Evolutionary conservation across 306 rosid genomes (phyloP).

Genomic region (Rosa lucieae): DNA sequence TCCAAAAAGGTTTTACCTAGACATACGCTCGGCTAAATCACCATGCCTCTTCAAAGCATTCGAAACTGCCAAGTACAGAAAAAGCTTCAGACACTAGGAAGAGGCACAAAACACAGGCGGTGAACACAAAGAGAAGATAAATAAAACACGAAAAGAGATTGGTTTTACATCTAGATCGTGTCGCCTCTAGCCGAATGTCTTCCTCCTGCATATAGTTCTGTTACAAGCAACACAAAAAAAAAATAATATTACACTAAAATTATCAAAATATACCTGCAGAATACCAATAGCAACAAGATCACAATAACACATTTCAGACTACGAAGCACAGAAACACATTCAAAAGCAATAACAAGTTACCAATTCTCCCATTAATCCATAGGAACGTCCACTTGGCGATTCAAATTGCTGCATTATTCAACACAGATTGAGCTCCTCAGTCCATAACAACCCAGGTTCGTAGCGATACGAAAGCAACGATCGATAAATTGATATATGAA

Average conservation of each 20-base stretch:
- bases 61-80: constrained; percentile 53
- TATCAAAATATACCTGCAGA: not conserved
- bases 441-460: constrained; percentile 11
- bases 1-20: constrained; percentile 50
- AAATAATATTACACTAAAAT: not conserved
- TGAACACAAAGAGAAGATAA: not conserved
- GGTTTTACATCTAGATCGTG: constrained; percentile 68
- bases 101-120: not conserved
- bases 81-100: constrained; percentile 17
- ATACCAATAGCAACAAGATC: not conserved
- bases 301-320: not conserved
- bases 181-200: constrained; percentile 71
- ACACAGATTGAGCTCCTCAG: not conserved
- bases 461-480: not conserved
- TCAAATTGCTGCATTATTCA: constrained; percentile 53
- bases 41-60: constrained; percentile 79
- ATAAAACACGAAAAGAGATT: constrained; percentile 20
- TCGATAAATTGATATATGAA: not conserved
- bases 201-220: constrained; percentile 76
- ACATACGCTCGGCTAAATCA: constrained; percentile 76
- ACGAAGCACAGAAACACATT: not conserved
- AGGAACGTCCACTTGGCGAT: constrained; percentile 41
- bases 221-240: constrained; percentile 18
- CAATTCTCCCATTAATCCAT: constrained; percentile 53
- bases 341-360: constrained; percentile 21